A percentile compares a stretch with the other conserved stretches of the same genome.
Conservation (phyloP, 2,329 filamentous ascomycete genomes). For the Leptosphaerulina australis region DNA sequence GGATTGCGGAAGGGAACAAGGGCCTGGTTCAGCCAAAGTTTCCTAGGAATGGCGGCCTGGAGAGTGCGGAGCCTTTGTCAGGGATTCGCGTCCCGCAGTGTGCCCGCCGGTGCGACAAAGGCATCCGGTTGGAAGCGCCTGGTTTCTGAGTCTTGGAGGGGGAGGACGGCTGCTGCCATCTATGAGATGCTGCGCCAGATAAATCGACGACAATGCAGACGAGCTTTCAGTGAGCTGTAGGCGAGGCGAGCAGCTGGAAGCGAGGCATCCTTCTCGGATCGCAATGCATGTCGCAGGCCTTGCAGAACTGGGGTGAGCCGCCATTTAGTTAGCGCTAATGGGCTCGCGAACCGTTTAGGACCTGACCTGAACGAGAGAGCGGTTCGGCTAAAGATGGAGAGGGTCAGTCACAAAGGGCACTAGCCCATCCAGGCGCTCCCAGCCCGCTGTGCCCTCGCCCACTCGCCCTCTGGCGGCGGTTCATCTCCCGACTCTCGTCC, state of each 20-base stretch:
- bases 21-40: constrained; percentile 2
- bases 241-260: constrained; percentile 11
- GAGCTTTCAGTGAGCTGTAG: not conserved
- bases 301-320: constrained; percentile 1
- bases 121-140: not conserved
- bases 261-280: constrained; percentile 13
- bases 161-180: not conserved
- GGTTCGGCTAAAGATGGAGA: constrained; percentile 23
- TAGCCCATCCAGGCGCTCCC: constrained; percentile 15
- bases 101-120: not conserved
- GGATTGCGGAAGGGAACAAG: constrained; percentile 10
- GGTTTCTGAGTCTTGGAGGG: not conserved
- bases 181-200: not conserved
- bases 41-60: constrained; percentile 7
- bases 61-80: constrained; percentile 3
- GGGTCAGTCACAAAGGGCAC: not conserved
- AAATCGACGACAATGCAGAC: not conserved
- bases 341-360: constrained; percentile 8
- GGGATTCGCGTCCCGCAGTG: constrained; percentile 6
- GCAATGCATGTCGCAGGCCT: constrained; percentile 12
- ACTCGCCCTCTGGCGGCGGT: constrained; percentile 5
- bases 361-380: constrained; percentile 10
- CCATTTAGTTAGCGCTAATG: constrained; percentile 4
- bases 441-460: constrained; percentile 10
- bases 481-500: not conserved